Evolutionary conservation across 2,329 filamentous ascomycete species (phyloP).

Genomic region (Calonectria pauciramosa): DNA sequence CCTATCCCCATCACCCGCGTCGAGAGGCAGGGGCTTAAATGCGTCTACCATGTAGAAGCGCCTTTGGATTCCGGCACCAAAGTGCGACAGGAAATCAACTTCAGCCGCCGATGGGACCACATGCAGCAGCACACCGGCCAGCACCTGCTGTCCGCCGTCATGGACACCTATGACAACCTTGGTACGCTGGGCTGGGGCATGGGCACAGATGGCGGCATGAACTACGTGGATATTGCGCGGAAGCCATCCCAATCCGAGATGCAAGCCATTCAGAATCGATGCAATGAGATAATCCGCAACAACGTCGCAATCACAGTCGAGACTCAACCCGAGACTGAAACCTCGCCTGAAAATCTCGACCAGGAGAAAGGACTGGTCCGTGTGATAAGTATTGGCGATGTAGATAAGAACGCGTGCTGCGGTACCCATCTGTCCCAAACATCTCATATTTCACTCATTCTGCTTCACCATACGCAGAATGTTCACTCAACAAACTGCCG

Average conservation of each 20-base stretch:
- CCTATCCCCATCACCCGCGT: constrained; percentile 42
- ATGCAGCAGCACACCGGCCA: constrained; percentile 53
- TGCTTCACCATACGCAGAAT: constrained; percentile 45
- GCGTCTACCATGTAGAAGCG: constrained; percentile 39
- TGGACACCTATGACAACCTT: constrained; percentile 42
- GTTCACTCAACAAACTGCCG: constrained; percentile 50
- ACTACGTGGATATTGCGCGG: constrained; percentile 48
- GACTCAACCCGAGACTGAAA: constrained; percentile 42
- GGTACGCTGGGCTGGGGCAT: constrained; percentile 50
- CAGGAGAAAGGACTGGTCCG: constrained; percentile 50
- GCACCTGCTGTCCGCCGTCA: constrained; percentile 49
- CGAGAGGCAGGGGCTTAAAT: constrained; percentile 46
- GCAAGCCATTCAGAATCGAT: constrained; percentile 42
- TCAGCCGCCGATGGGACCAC: constrained; percentile 49
- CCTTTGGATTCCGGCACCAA: constrained; percentile 33
- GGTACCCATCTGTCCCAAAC: constrained; percentile 50
- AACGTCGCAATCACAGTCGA: constrained; percentile 43
- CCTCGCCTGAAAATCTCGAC: constrained; percentile 40
- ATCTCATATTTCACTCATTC: constrained; percentile 48
- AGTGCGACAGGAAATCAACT: constrained; percentile 47
- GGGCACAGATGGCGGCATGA: constrained; percentile 44
- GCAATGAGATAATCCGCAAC: constrained; percentile 43
- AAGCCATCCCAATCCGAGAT: constrained; percentile 45
- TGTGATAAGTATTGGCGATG: constrained; percentile 45
- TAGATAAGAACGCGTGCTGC: constrained; percentile 51